Conservation (phyloP, 805 yeast species). For the Candida vartiovaarae region DNA sequence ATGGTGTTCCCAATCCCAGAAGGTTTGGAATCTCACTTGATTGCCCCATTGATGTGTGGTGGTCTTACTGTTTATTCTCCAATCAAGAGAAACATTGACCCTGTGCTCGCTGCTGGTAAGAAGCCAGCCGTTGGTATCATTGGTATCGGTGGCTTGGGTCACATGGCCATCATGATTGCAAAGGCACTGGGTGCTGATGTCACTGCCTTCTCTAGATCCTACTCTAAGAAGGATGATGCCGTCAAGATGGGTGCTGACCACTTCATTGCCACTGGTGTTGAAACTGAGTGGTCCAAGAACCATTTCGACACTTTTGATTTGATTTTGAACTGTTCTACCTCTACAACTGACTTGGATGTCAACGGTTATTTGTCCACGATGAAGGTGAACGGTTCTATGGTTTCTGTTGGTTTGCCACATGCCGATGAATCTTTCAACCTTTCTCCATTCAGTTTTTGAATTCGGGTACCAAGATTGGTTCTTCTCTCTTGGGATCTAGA, state of each 20-base stretch:
- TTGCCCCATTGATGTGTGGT: conserved; percentile 74
- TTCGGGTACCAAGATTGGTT: conserved; percentile 44
- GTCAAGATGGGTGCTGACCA: conserved; percentile 44
- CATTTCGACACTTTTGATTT: conserved; percentile 35
- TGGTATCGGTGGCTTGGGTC: conserved; percentile 54
- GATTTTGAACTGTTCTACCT: conserved; percentile 42
- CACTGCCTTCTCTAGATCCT: conserved; percentile 46
- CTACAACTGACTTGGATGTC: conserved; percentile 39
- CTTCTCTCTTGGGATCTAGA: conserved; percentile 57
- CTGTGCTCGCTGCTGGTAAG: conserved; percentile 13
- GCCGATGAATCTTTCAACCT: conserved; percentile 32
- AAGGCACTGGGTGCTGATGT: conserved; percentile 57
- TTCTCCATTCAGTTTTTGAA: conserved; percentile 43
- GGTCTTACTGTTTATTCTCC: conserved; percentile 72
- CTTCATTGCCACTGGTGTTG: conserved; percentile 47
- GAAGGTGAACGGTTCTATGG: conserved; percentile 51
- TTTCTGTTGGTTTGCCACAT: conserved; percentile 64
- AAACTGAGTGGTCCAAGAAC: conserved; percentile 33
- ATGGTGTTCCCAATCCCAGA: conserved; percentile 62
- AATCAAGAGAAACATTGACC: conserved; percentile 35
- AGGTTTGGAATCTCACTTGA: conserved; percentile 40
- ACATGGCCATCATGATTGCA: conserved; percentile 48
- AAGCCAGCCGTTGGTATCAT: conserved; percentile 42
- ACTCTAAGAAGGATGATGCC: conserved; percentile 42
- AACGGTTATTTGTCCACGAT: conserved; percentile 41